A percentile compares a stretch with the other conserved stretches of the same genome.
Conservation (phyloP, 441 rosid genomes). For the Populus hybrid region DNA sequence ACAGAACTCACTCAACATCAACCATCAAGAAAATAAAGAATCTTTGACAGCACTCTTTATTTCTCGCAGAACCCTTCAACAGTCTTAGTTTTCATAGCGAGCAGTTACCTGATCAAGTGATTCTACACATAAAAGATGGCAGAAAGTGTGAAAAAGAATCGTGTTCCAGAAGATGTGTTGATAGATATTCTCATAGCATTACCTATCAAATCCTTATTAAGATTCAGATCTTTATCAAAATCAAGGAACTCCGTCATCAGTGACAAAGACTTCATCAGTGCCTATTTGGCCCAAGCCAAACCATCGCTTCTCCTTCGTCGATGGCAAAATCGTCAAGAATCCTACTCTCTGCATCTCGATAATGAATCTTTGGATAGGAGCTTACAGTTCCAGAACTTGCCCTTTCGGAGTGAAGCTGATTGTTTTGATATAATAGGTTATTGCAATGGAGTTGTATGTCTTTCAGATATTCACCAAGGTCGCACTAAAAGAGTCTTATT, state of each 20-base stretch:
- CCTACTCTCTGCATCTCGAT: not conserved
- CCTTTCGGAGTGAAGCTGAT: not conserved
- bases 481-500: not conserved
- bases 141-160: too few species aligned
- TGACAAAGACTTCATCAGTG: constrained; percentile 6
- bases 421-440: not conserved
- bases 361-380: not conserved
- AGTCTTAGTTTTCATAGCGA: too few species aligned
- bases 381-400: not conserved
- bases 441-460: not conserved
- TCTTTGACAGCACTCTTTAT: too few species aligned
- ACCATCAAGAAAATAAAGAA: too few species aligned
- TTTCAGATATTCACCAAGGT: not conserved
- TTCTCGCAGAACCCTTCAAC: too few species aligned
- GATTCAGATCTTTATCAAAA: constrained; percentile 13
- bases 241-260: constrained; percentile 11
- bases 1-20: too few species aligned
- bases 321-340: not conserved
- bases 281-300: constrained; percentile 4
- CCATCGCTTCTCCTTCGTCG: not conserved
- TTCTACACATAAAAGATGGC: too few species aligned
- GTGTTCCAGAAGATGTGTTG: not conserved
- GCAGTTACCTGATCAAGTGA: too few species aligned
- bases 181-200: not conserved
- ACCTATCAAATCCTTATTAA: constrained; percentile 12